These are phyloP conservation scores for Alternaria postmessia DNA, from an alignment of 2,329 filamentous ascomycete genomes.

Conservation along the genomic window DNA sequence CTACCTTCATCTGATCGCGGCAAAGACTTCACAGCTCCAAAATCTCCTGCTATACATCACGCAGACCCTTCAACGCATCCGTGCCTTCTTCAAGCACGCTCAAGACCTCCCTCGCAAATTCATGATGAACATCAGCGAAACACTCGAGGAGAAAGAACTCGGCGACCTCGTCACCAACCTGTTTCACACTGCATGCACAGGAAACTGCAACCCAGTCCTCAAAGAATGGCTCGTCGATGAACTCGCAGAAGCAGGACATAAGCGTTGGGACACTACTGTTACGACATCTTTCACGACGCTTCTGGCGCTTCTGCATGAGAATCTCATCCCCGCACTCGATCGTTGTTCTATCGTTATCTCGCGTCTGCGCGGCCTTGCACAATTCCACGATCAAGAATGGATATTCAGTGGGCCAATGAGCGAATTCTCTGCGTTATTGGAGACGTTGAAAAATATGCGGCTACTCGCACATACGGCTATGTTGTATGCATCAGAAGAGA, in stretches of 20 bases:
- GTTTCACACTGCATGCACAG: constrained; percentile 85
- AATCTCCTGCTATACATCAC: constrained; percentile 86
- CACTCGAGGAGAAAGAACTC: constrained; percentile 70
- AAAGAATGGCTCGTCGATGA: constrained; percentile 90
- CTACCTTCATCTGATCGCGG: constrained; percentile 83
- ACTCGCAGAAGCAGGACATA: constrained; percentile 76
- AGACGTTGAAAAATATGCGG: constrained; percentile 77
- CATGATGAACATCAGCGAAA: constrained; percentile 77
- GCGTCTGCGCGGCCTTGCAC: constrained; percentile 82
- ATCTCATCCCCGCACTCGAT: constrained; percentile 87
- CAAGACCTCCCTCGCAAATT: constrained; percentile 82
- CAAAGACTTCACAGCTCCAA: constrained; percentile 86
- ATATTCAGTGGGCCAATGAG: constrained; percentile 61
- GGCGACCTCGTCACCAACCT: constrained; percentile 77
- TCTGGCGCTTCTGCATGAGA: constrained; percentile 81
- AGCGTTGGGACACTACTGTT: constrained; percentile 92
- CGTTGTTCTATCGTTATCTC: constrained; percentile 82
- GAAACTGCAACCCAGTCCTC: constrained; percentile 76
- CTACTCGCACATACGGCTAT: constrained; percentile 78
- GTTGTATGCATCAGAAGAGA: constrained; percentile 75
- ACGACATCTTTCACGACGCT: constrained; percentile 79
- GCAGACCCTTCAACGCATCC: constrained; percentile 80
- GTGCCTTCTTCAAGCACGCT: constrained; percentile 82
- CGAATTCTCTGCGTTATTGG: constrained; percentile 59
- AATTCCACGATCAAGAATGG: constrained; percentile 74